A percentile compares a stretch with the other conserved stretches of the same genome.
Conservation (phyloP, 345 rosid genomes). For the Toxicodendron radicans region DNA sequence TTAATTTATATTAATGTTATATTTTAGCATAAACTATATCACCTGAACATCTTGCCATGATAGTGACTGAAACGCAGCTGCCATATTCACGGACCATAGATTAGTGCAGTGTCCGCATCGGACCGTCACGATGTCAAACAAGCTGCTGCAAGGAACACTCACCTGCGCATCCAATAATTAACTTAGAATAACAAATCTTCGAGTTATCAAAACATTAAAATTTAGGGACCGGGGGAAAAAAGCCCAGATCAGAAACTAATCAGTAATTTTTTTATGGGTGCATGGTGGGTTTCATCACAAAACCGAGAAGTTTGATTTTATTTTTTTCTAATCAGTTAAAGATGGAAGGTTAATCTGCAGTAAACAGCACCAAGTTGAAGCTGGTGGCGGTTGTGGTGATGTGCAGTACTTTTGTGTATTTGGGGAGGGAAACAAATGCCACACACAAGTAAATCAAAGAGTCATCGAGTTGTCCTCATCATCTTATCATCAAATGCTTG, state of each 20-base stretch:
- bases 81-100: constrained; percentile 98
- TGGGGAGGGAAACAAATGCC: constrained; percentile 24
- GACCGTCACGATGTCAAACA: constrained; percentile 88
- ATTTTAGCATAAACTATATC: constrained; percentile 5
- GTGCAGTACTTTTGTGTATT: constrained; percentile 11
- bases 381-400: background rate
- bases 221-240: background rate
- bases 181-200: background rate
- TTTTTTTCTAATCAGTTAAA: constrained; percentile 16
- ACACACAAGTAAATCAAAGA: constrained; percentile 22
- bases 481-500: constrained; percentile 24
- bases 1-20: background rate
- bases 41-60: constrained; percentile 80
- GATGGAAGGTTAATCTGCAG: constrained; percentile 10
- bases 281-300: constrained; percentile 11
- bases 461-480: constrained; percentile 34
- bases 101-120: constrained; percentile 97
- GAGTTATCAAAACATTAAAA: background rate
- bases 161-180: constrained; percentile 49
- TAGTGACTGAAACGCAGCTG: constrained; percentile 83
- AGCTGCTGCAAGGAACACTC: constrained; percentile 91
- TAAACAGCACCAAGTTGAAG: background rate
- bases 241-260: constrained; percentile 11
- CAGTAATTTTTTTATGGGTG: constrained; percentile 3
- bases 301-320: constrained; percentile 15